Percentiles rank a stretch among this genome's conserved stretches.
Evolutionary conservation across 345 rosid genomes (phyloP).

Genomic region (Salix brachista): DNA sequence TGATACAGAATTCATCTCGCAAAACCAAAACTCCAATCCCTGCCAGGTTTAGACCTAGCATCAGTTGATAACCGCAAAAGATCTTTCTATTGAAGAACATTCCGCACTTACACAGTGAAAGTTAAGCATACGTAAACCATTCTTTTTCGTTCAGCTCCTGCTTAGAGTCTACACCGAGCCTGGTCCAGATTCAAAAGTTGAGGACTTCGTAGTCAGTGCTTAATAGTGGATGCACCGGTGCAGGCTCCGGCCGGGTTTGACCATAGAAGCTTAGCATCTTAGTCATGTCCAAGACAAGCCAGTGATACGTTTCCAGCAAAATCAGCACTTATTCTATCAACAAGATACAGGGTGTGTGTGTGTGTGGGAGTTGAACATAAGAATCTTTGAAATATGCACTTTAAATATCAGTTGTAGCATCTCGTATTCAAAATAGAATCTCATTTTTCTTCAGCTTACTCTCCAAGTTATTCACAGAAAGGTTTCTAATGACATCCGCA

Average conservation of each 20-base stretch:
- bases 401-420: neutral
- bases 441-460: slow-evolving; percentile 1
- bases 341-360: slow-evolving; percentile 1
- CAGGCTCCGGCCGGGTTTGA: neutral
- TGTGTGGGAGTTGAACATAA: neutral
- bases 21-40: neutral
- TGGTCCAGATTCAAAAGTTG: neutral
- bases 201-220: neutral
- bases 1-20: neutral
- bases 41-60: neutral
- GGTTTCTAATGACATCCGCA: neutral
- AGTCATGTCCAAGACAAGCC: neutral
- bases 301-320: neutral
- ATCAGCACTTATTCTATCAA: slow-evolving; percentile 1
- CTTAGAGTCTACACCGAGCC: neutral
- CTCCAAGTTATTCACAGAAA: neutral
- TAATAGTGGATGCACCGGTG: neutral
- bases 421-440: slow-evolving; percentile 6
- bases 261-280: neutral
- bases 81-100: neutral
- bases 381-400: slow-evolving; percentile 3
- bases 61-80: neutral
- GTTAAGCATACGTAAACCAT: neutral
- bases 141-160: neutral
- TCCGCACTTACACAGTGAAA: neutral